Conservation (phyloP, 192 early-diverging fungal genomes). For the Entomortierella chlamydospora region DNA sequence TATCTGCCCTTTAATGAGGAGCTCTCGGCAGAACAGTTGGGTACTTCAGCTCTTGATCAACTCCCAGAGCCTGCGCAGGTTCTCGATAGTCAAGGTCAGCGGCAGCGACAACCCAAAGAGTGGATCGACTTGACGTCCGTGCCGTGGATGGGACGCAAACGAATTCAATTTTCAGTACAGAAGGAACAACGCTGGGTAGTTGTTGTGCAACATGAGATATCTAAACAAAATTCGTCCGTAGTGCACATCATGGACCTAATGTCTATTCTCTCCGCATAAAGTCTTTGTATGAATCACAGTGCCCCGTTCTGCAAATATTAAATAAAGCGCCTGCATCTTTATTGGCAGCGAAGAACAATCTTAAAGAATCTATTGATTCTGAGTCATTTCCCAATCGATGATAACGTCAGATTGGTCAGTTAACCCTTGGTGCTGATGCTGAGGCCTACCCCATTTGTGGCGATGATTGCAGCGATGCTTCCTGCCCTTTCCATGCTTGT, state of each 20-base stretch:
- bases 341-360: too few relatives aligned
- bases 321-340: background rate
- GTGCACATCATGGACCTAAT: conserved; percentile 21
- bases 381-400: conserved; percentile 4
- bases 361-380: conserved; percentile 2
- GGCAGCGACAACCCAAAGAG: background rate
- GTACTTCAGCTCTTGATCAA: background rate
- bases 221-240: background rate
- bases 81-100: background rate
- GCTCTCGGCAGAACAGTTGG: too few relatives aligned
- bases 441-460: background rate
- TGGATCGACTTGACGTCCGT: conserved; percentile 36
- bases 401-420: conserved; percentile 6
- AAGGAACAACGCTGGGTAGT: conserved; percentile 12
- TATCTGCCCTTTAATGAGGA: background rate
- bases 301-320: background rate
- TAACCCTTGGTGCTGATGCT: background rate
- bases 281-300: background rate
- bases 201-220: conserved; percentile 12
- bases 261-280: conserved; percentile 8
- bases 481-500: background rate
- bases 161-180: conserved; percentile 16
- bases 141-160: conserved; percentile 15
- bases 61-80: background rate
- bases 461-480: background rate